phyloP scores from a whole-genome alignment of 306 rosid species.

The Sesbania bispinosa region DNA sequence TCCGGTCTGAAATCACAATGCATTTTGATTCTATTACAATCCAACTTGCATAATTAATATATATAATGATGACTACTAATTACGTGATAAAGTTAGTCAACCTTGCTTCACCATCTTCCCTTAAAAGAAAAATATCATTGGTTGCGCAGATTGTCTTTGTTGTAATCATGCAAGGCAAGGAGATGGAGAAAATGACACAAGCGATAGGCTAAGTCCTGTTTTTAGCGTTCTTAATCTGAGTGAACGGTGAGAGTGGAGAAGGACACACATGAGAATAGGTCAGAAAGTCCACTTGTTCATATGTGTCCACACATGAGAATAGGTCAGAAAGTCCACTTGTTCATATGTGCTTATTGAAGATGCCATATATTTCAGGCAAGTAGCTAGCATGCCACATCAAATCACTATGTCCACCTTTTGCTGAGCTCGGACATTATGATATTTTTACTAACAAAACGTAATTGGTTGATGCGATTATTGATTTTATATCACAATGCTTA shows the following conservation, averaged over 20 bases:
- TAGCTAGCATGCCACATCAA: not conserved
- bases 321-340: not conserved
- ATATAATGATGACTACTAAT: too few species aligned
- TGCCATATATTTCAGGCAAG: not conserved
- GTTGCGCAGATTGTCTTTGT: not conserved
- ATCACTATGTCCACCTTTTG: not conserved
- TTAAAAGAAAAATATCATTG: too few species aligned
- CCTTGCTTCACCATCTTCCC: too few species aligned
- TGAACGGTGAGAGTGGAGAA: not conserved
- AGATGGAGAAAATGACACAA: slow-evolving; percentile 7
- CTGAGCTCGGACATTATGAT: not conserved
- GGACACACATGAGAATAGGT: not conserved
- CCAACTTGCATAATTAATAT: too few species aligned
- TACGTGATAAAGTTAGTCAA: too few species aligned
- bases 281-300: not conserved
- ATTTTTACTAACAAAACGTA: not conserved
- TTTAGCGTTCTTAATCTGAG: not conserved
- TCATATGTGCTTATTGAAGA: not conserved
- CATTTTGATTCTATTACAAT: too few species aligned
- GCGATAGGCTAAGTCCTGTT: not conserved
- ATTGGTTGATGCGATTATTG: slow-evolving; percentile 4
- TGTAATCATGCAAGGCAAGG: slow-evolving; percentile 13
- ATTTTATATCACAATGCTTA: not conserved
- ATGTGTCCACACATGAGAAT: not conserved
- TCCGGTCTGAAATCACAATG: too few species aligned